A percentile compares a stretch with the other conserved stretches of the same genome.
phyloP scores from a whole-genome alignment of 1,284 basidiomycete genomes.

The Trichosporon asahii region DNA sequence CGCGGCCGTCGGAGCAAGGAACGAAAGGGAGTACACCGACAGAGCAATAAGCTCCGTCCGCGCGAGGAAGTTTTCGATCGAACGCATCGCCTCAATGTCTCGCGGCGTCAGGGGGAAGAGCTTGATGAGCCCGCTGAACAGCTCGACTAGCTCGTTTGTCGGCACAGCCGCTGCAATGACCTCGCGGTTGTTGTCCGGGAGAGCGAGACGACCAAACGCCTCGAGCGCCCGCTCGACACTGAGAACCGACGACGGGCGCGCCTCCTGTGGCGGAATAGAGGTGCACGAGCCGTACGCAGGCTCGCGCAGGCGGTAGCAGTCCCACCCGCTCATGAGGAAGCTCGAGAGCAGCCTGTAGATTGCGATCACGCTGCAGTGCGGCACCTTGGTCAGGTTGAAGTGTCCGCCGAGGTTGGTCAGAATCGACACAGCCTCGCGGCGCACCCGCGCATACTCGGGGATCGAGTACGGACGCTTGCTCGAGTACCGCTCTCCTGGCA shows the following conservation, averaged over 20 bases:
- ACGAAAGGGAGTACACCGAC: constrained; percentile 79
- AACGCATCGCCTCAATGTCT: constrained; percentile 65
- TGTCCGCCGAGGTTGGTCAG: constrained; percentile 64
- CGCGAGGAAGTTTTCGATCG: constrained; percentile 64
- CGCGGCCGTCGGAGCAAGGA: constrained; percentile 69
- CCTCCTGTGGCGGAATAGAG: constrained; percentile 27
- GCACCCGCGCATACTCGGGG: constrained; percentile 66
- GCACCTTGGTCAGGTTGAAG: constrained; percentile 53
- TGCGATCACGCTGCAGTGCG: constrained; percentile 55
- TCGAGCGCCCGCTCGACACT: constrained; percentile 63
- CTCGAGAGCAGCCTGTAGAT: constrained; percentile 69
- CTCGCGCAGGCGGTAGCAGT: constrained; percentile 61
- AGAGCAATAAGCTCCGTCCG: constrained; percentile 76
- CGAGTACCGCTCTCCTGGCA: constrained; percentile 38
- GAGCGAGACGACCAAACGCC: constrained; percentile 71
- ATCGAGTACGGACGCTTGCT: constrained; percentile 60
- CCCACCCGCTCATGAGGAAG: constrained; percentile 57
- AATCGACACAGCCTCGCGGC: constrained; percentile 73
- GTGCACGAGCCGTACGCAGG: constrained; percentile 41
- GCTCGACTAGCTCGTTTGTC: constrained; percentile 58
- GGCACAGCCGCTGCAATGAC: constrained; percentile 64
- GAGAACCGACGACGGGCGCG: constrained; percentile 29
- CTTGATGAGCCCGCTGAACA: constrained; percentile 70
- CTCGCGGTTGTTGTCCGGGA: constrained; percentile 75
- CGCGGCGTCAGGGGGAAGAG: constrained; percentile 73